Evolutionary conservation across 1,284 basidiomycete genomes (phyloP), one percentile per base, ranked within the genome.

Genomic region (Tremellales sp.): DNA sequence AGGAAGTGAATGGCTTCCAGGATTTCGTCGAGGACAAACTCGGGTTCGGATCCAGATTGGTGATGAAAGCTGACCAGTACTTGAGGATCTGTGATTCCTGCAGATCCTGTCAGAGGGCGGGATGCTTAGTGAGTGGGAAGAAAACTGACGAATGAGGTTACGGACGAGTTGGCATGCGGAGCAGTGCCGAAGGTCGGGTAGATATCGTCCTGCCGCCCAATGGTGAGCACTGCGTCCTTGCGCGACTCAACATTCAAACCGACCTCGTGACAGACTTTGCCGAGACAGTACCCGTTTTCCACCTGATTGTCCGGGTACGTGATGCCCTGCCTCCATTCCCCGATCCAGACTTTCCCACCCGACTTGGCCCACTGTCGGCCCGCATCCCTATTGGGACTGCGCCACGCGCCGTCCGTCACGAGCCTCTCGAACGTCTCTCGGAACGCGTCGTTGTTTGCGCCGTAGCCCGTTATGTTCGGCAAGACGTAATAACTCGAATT

Each of bases 271-370:
- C 70, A 72, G 14, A 68, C 66, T 18, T 45, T 49, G 5, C 63
- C 60, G 18, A 14, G 41, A 36, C 58, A 56, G 32, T 56, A 58
- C n/a, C 51, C 53, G 1, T 54, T 56, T 7, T 26, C 34, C 13
- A 33, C 35, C 10, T 34, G 9, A 50, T 87, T 88, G 40, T 75
- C 76, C 2, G 82, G 80, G 66, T 88, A 87, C 9, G 80, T 79
- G 24, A 81, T 78, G 10, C 87, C 87, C 39, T 83, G 66, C 33
- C 73, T 73, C 71, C 80, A 88, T 58, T 84, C 68, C 16, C 82
- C 86, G 10, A 87, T 81, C 63, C 77, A 88, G 9, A 81, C 84
- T 16, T 66, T 76, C 5, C 83, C 85, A 12, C 86, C 85, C 38
- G 77, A 65, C 21, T 68, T 59, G 1, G 79, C 79, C 83, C 84